Percentiles rank a stretch among this genome's conserved stretches.
These are phyloP conservation scores for Tolypocladium cylindrosporum DNA, from an alignment of 2,329 filamentous ascomycete species.

Conservation along the genomic window DNA sequence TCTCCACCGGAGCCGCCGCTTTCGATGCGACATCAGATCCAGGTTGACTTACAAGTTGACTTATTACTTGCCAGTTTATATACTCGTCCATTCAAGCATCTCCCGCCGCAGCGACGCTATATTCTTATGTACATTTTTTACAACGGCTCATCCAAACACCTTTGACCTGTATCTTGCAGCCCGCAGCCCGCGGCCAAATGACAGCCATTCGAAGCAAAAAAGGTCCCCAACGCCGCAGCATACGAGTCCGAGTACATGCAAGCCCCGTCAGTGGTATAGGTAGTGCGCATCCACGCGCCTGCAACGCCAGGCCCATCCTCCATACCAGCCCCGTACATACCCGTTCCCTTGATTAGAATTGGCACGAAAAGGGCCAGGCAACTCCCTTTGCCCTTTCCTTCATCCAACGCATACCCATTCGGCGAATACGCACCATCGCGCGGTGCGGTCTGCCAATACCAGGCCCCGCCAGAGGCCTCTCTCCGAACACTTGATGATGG, in stretches of 20 bases:
- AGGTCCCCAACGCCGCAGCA: not conserved
- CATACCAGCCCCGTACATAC: not conserved
- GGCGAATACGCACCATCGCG: conserved; percentile 85
- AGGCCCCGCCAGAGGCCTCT: conserved; percentile 71
- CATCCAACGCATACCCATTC: conserved; percentile 60
- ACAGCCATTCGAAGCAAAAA: not conserved
- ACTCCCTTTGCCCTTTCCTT: conserved; percentile 2
- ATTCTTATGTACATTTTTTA: not conserved
- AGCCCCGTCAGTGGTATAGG: not conserved
- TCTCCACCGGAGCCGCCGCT: not conserved
- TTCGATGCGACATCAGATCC: not conserved
- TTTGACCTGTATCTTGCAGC: not conserved
- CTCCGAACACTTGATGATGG: conserved; percentile 83
- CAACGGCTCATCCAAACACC: not conserved
- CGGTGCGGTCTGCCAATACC: conserved; percentile 73
- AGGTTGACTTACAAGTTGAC: not conserved
- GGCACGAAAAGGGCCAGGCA: not conserved
- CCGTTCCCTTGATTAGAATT: not conserved
- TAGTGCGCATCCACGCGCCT: not conserved
- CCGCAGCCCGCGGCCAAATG: not conserved
- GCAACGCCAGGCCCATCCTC: not conserved
- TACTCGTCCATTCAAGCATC: not conserved
- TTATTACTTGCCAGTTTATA: not conserved
- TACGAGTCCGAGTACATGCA: not conserved
- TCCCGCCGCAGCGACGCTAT: not conserved